Evolutionary conservation across 495 filamentous ascomycete genomes (phyloP).

Genomic region (Aspergillus bridgeri): DNA sequence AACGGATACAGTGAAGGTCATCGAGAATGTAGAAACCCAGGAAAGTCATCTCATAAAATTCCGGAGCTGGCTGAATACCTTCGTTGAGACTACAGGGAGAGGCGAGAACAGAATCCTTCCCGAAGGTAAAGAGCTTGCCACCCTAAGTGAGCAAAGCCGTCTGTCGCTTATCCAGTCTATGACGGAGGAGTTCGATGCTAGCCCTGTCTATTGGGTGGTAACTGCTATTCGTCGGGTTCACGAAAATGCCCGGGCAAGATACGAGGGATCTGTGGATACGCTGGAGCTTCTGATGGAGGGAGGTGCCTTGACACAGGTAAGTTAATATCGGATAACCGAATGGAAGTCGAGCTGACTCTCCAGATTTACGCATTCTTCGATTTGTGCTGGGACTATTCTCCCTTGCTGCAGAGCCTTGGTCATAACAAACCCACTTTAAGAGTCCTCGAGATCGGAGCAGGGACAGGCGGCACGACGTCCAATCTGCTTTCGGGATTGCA

Average conservation of each 20-base stretch:
- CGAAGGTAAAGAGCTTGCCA: not conserved
- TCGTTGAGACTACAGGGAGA: not conserved
- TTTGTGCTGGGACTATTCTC: constrained; percentile 9
- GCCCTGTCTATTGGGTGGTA: not conserved
- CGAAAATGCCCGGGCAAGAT: not conserved
- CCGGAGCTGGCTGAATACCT: not conserved
- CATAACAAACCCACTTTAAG: constrained; percentile 37
- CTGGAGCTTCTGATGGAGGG: constrained; percentile 16
- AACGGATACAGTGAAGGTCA: not conserved
- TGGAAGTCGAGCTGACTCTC: not conserved
- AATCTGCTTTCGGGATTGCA: constrained; percentile 17
- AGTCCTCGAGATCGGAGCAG: constrained; percentile 48
- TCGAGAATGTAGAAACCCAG: not conserved
- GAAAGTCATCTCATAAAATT: not conserved
- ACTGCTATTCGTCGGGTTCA: not conserved
- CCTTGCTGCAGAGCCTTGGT: constrained; percentile 22
- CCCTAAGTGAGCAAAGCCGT: not conserved
- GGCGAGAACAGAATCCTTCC: not conserved
- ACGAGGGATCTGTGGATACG: not conserved
- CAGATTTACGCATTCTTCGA: constrained; percentile 19
- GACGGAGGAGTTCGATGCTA: not conserved
- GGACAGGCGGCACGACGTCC: constrained; percentile 35
- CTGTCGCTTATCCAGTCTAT: not conserved
- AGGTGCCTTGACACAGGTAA: constrained; percentile 14
- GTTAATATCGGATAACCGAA: not conserved